Evolutionary conservation across 2,329 filamentous ascomycete genomes (phyloP), one percentile per base, ranked within the genome.

Genomic region (Lithohypha guttulata): DNA sequence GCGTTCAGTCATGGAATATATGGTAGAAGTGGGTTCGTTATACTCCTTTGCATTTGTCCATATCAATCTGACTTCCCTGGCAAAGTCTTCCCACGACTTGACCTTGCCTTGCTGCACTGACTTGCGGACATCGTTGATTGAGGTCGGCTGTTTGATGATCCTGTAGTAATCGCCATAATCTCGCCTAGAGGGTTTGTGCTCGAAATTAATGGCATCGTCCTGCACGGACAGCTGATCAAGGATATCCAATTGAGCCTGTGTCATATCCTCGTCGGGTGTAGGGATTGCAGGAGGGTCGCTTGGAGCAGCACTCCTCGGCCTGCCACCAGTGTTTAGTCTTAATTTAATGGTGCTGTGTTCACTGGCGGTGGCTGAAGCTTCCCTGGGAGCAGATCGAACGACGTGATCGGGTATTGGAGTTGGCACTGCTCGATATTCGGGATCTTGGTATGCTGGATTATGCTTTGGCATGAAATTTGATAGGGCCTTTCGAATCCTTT

Each of bases 21-120:
- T 87, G 11, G 85, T 81, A 53, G 87, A 94, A 3, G 81, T 83
- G 55, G 94, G 86, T 58, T 94, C 84, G 50, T 95, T 95, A 66
- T 89, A 95, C 43, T 80, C 80, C 53, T 78, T 81, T 0, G 86
- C 85, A 59, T 95, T 95, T 34, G 71, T 73, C 87, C 87, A 95
- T 29, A 95, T 77, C 37, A 84, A 70, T 52, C 78, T 82, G 9
- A 84, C 71, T 53, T 83, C 82, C 39, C 86, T 78, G 56, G 85
- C 84, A 49, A 94, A 84, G 1, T 77, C 71, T 41, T 77, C 71
- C 87, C 87, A 95, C 35, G 68, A 81, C 57, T 84, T 87, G 60
- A 86, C 84, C 33, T 85, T 80, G 18, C 62, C 56, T 8, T 84
- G 85, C 44, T 77, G 77, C 17, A 89, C 75, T 46, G 77, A 71